A percentile compares a stretch with the other conserved stretches of the same genome.
phyloP scores from a whole-genome alignment of 441 rosid genomes.

The Bocquillonia castaneifolia region DNA sequence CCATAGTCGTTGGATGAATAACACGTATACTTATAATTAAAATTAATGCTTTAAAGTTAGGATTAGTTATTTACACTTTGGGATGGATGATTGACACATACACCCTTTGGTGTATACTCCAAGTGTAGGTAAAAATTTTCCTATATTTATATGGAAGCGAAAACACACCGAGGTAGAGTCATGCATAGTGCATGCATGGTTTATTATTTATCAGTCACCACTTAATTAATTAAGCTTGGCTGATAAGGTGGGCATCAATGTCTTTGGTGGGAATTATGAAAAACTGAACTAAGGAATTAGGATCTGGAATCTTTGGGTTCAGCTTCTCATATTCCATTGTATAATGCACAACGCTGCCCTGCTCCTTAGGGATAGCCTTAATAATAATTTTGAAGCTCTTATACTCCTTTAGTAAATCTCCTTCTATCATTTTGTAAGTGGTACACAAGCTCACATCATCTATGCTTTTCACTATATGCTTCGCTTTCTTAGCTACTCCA shows the following conservation, averaged over 20 bases:
- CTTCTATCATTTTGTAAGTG: constrained; percentile 19
- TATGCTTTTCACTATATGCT: constrained; percentile 18
- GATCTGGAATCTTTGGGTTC: constrained; percentile 1
- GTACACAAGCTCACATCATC: constrained; percentile 21
- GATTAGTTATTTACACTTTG: too few species aligned
- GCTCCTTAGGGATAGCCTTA: constrained; percentile 18
- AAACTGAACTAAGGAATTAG: constrained; percentile 2
- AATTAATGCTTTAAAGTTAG: too few species aligned
- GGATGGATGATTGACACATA: too few species aligned
- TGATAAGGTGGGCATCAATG: not conserved
- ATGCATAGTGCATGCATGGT: too few species aligned
- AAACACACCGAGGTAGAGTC: too few species aligned
- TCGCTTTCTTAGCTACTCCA: constrained; percentile 13
- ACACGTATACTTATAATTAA: too few species aligned
- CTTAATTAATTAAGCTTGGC: too few species aligned
- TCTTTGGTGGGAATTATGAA: not conserved
- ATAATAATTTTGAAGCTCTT: not conserved
- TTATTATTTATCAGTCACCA: too few species aligned
- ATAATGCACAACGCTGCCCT: constrained; percentile 13
- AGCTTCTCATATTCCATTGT: constrained; percentile 19
- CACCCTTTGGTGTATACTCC: too few species aligned
- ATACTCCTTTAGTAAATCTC: constrained; percentile 21
- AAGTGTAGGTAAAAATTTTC: too few species aligned
- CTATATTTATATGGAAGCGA: too few species aligned
- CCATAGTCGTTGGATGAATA: too few species aligned